phyloP scores from a whole-genome alignment of 495 filamentous ascomycete species.

The Parachaetomium inaequale region DNA sequence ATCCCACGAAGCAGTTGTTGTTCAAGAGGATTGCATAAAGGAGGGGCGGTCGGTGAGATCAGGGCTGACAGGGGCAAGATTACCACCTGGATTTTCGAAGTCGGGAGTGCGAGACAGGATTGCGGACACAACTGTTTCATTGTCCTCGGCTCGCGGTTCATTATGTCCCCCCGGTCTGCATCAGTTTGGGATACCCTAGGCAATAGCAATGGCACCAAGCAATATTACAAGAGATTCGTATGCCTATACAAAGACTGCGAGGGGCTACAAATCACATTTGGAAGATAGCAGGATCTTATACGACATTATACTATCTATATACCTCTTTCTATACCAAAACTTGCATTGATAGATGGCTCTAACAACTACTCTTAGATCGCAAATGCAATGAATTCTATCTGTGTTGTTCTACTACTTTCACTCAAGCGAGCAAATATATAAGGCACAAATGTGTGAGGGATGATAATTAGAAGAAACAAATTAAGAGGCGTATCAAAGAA shows the following conservation, averaged over 20 bases:
- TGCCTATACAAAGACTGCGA: neutral
- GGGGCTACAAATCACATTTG: neutral
- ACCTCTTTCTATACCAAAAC: neutral
- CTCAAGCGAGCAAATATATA: neutral
- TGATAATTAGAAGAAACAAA: neutral
- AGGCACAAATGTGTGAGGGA: neutral
- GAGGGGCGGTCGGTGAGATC: neutral
- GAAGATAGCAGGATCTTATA: neutral
- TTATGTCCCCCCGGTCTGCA: no score
- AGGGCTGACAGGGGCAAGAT: neutral
- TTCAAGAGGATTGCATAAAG: neutral
- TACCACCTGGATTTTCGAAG: no score
- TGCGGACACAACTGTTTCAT: no score
- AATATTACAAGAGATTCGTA: no score
- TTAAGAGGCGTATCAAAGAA: neutral
- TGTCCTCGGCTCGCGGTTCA: no score
- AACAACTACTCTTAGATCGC: neutral
- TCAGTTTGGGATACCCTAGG: no score
- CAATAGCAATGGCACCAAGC: no score
- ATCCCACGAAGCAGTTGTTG: conserved; percentile 12
- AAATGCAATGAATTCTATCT: neutral
- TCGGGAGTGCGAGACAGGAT: no score
- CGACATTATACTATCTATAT: neutral
- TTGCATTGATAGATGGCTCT: neutral
- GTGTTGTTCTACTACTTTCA: neutral